Conservation (phyloP, 177 flowering plant genomes). For the Vitis hybrid region DNA sequence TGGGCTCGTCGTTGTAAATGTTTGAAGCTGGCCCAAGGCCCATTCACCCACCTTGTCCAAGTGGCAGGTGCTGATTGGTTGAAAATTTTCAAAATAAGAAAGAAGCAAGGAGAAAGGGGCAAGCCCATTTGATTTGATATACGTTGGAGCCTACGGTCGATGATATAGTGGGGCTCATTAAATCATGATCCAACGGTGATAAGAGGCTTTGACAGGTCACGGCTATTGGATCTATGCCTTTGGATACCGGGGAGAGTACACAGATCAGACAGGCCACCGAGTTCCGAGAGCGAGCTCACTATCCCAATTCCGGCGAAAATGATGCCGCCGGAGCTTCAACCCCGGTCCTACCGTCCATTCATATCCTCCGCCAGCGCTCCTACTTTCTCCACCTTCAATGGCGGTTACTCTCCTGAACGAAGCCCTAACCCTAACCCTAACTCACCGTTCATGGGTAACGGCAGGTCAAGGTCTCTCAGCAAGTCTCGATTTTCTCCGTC, state of each 20-base stretch:
- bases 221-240: neutral
- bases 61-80: too few species aligned
- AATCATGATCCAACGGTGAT: slow-evolving; percentile 18
- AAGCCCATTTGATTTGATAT: too few species aligned
- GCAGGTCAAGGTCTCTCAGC: slow-evolving; percentile 28
- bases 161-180: neutral
- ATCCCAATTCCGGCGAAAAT: slow-evolving; percentile 33
- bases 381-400: slow-evolving; percentile 47
- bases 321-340: slow-evolving; percentile 77
- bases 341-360: slow-evolving; percentile 55
- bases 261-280: slow-evolving; percentile 3
- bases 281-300: neutral
- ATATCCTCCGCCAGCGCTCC: slow-evolving; percentile 64
- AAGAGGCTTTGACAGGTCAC: slow-evolving; percentile 7
- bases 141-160: neutral
- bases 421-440: slow-evolving; percentile 39
- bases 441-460: neutral
- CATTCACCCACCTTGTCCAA: too few species aligned
- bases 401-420: slow-evolving; percentile 32
- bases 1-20: too few species aligned
- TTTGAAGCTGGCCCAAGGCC: too few species aligned
- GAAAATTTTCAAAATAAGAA: too few species aligned
- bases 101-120: too few species aligned
- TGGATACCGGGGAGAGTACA: neutral
- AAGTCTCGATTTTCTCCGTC: slow-evolving; percentile 56